phyloP scores from a whole-genome alignment of 441 rosid genomes.

The Erodium trifolium region DNA sequence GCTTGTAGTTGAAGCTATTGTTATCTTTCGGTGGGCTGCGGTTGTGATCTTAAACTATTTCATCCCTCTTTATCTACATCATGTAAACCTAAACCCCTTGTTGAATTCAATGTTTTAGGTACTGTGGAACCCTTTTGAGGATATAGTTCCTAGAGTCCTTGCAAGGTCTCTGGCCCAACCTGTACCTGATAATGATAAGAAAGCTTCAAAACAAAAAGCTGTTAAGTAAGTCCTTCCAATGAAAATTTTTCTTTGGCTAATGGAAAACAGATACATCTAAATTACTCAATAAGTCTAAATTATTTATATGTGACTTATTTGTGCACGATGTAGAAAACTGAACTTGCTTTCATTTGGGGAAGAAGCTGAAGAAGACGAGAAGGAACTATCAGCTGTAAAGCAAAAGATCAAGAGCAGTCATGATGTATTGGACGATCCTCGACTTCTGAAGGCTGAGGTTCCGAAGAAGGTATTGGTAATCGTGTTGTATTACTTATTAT shows the following conservation, averaged over 20 bases:
- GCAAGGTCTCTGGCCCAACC: too few species aligned
- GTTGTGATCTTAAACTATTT: not conserved
- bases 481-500: conserved; percentile 9
- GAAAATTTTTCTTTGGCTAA: conserved; percentile 6
- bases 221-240: conserved; percentile 26
- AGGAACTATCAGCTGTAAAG: conserved; percentile 54
- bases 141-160: conserved; percentile 40
- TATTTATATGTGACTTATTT: conserved; percentile 16
- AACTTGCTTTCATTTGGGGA: conserved; percentile 92
- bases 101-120: conserved; percentile 36
- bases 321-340: conserved; percentile 52
- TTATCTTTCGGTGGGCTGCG: not conserved
- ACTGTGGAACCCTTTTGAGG: conserved; percentile 90
- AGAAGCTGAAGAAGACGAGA: conserved; percentile 95
- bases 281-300: not conserved
- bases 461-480: conserved; percentile 46
- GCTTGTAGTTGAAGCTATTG: not conserved
- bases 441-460: conserved; percentile 55
- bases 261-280: not conserved
- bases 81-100: not conserved
- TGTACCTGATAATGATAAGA: too few species aligned
- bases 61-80: too few species aligned
- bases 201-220: too few species aligned
- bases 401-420: conserved; percentile 89
- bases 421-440: conserved; percentile 90